phyloP scores from a whole-genome alignment of 2,329 filamentous ascomycete species.

The Talaromyces sp. region DNA sequence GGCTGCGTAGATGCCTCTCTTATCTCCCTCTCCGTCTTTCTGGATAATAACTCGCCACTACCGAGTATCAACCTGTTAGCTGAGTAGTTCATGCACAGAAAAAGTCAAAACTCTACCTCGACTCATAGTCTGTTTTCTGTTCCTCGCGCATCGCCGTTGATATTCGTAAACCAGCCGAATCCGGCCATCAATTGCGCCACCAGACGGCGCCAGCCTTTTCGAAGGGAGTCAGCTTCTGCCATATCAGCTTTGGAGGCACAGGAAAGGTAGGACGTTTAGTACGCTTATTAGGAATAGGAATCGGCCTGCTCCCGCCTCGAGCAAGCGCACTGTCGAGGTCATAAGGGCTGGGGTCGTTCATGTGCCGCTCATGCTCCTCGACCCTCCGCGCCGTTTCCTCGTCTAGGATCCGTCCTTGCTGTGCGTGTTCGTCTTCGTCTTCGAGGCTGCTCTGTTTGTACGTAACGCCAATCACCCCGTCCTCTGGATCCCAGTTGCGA shows the following conservation, averaged over 20 bases:
- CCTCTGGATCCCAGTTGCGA: background rate
- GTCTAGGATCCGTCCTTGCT: background rate
- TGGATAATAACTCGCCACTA: no score
- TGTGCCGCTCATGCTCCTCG: background rate
- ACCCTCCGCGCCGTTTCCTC: background rate
- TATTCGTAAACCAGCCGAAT: background rate
- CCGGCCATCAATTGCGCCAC: background rate
- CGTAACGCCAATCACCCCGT: background rate
- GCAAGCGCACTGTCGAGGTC: background rate
- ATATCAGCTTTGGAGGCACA: slow-evolving; percentile 5
- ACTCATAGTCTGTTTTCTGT: background rate
- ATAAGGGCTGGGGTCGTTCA: background rate
- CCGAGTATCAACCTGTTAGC: background rate
- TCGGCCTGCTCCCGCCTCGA: background rate
- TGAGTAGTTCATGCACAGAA: background rate
- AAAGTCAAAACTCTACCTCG: background rate
- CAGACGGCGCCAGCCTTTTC: slow-evolving; percentile 8
- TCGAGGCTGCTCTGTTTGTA: background rate
- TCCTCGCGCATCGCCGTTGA: no score
- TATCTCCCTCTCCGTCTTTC: background rate
- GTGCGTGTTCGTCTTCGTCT: background rate
- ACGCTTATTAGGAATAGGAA: background rate
- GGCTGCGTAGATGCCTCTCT: no score
- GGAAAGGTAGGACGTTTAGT: slow-evolving; percentile 4
- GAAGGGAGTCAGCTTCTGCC: slow-evolving; percentile 6